Percentiles rank a stretch among this genome's conserved stretches.
phyloP scores from a whole-genome alignment of 2,329 filamentous ascomycete genomes.

The Trichoderma sp. region DNA sequence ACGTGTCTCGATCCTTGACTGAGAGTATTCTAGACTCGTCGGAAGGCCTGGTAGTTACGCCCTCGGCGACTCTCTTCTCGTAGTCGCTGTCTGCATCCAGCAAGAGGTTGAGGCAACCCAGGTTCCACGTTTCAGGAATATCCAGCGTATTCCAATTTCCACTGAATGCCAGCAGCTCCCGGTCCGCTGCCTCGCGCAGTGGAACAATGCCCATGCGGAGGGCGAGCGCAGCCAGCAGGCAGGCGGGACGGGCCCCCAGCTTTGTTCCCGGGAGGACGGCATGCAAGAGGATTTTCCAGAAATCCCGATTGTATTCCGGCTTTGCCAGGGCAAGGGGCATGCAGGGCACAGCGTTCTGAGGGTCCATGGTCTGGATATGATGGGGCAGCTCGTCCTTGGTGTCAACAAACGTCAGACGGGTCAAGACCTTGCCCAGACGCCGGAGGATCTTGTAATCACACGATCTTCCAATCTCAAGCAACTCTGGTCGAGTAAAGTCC shows the following conservation, averaged over 20 bases:
- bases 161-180: slow-evolving; percentile 40
- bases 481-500: slow-evolving; percentile 42
- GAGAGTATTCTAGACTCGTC: slow-evolving; percentile 31
- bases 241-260: slow-evolving; percentile 42
- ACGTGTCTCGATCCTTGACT: slow-evolving; percentile 39
- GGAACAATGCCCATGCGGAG: slow-evolving; percentile 47
- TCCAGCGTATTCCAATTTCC: slow-evolving; percentile 46
- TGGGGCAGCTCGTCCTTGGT: slow-evolving; percentile 40
- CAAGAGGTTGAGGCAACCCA: slow-evolving; percentile 43
- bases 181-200: slow-evolving; percentile 39
- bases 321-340: slow-evolving; percentile 44
- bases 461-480: slow-evolving; percentile 50
- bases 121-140: slow-evolving; percentile 49
- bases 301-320: slow-evolving; percentile 34
- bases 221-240: slow-evolving; percentile 45
- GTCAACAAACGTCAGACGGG: slow-evolving; percentile 43
- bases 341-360: slow-evolving; percentile 34
- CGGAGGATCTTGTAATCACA: slow-evolving; percentile 47
- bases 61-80: slow-evolving; percentile 28
- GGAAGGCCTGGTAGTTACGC: slow-evolving; percentile 20
- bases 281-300: slow-evolving; percentile 50
- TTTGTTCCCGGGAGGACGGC: slow-evolving; percentile 47
- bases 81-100: slow-evolving; percentile 44
- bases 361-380: slow-evolving; percentile 36
- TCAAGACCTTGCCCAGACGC: slow-evolving; percentile 46